Percentiles rank a stretch among this genome's conserved stretches.
Conservation (phyloP, 441 rosid genomes). For the Corymbia calophylla region DNA sequence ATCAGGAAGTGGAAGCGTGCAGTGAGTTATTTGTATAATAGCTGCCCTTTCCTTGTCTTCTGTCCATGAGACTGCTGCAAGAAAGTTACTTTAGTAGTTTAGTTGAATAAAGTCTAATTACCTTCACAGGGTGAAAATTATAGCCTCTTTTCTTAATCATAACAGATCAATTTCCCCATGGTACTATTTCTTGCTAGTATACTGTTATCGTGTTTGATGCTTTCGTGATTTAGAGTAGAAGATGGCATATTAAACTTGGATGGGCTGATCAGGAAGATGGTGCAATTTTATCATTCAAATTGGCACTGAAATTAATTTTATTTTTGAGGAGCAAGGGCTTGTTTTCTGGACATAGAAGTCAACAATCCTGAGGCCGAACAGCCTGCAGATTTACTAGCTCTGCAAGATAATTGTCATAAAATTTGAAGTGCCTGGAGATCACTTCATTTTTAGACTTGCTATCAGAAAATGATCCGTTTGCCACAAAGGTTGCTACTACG, state of each 20-base stretch:
- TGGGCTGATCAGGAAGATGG: background rate
- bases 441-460: background rate
- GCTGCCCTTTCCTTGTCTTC: background rate
- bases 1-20: conserved; percentile 18
- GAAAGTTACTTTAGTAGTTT: background rate
- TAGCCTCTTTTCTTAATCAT: background rate
- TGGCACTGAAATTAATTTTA: background rate
- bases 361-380: background rate
- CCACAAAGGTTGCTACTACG: background rate
- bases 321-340: background rate
- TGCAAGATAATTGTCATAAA: background rate
- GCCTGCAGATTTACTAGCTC: background rate
- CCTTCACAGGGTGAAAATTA: background rate
- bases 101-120: background rate
- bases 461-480: background rate
- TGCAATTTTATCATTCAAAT: background rate
- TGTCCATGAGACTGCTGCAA: background rate
- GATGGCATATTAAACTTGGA: background rate
- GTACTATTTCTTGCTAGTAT: background rate
- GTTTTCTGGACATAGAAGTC: background rate
- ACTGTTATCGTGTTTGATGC: background rate
- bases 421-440: background rate
- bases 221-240: background rate
- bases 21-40: conserved; percentile 30
- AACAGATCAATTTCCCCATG: background rate